Evolutionary conservation across 805 yeast genomes (phyloP).

Genomic region (Saturnispora sanitii): DNA sequence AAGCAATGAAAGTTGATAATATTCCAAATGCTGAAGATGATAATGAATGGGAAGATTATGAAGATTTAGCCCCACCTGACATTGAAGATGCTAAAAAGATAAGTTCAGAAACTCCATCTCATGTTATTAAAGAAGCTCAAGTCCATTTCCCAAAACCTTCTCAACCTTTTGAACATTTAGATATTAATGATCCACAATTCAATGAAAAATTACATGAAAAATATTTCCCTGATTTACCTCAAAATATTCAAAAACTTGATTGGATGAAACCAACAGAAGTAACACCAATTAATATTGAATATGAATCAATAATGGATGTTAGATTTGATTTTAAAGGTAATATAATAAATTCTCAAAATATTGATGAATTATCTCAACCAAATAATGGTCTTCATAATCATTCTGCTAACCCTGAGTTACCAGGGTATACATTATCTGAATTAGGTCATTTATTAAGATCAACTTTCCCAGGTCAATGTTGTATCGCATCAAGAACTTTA

Average conservation of each 20-base stretch:
- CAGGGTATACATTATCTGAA: slow-evolving; percentile 87
- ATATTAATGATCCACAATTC: slow-evolving; percentile 70
- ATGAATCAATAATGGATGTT: slow-evolving; percentile 53
- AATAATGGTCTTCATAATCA: slow-evolving; percentile 81
- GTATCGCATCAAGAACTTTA: slow-evolving; percentile 74
- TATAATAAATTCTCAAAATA: slow-evolving; percentile 37
- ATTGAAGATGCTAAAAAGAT: slow-evolving; percentile 32
- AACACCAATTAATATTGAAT: slow-evolving; percentile 31
- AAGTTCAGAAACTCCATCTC: slow-evolving; percentile 28
- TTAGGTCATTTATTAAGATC: slow-evolving; percentile 72
- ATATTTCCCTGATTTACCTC: slow-evolving; percentile 84
- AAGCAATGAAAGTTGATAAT: slow-evolving; percentile 7
- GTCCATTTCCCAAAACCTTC: slow-evolving; percentile 62
- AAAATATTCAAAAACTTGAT: slow-evolving; percentile 67
- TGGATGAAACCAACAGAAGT: slow-evolving; percentile 77
- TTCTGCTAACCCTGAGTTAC: slow-evolving; percentile 74
- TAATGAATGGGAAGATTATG: slow-evolving; percentile 30
- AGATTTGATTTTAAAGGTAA: slow-evolving; percentile 86
- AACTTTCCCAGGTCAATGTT: slow-evolving; percentile 72
- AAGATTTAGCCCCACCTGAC: slow-evolving; percentile 31
- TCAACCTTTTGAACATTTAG: slow-evolving; percentile 28
- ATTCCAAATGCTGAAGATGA: slow-evolving; percentile 33
- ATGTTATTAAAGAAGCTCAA: slow-evolving; percentile 25
- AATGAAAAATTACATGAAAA: slow-evolving; percentile 70
- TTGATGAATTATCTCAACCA: slow-evolving; percentile 10